Percentiles rank a stretch among this genome's conserved stretches.
Evolutionary conservation across 2,329 filamentous ascomycete genomes (phyloP).

Genomic region (Penicillium oxalicum): DNA sequence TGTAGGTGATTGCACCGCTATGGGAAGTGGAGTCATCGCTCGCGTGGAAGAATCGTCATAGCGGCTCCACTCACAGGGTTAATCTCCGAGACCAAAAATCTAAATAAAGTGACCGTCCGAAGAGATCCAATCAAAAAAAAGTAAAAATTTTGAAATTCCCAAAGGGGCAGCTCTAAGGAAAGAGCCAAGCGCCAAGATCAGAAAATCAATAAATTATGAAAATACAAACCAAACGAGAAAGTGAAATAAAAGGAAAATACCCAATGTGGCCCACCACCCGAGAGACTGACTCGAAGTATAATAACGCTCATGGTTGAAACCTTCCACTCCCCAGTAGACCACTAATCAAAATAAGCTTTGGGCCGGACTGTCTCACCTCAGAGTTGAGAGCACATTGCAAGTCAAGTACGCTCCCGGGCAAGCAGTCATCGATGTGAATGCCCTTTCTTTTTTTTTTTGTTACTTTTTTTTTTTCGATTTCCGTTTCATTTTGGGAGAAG

Average conservation of each 20-base stretch:
- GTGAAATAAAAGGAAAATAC: background rate
- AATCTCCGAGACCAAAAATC: conserved; percentile 13
- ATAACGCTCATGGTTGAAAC: background rate
- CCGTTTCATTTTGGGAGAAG: too few species aligned
- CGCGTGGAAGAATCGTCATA: conserved; percentile 17
- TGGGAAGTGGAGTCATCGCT: conserved; percentile 1
- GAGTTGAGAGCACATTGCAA: background rate
- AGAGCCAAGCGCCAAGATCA: too few species aligned
- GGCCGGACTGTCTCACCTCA: conserved; percentile 20
- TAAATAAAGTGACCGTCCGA: background rate
- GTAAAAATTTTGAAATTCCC: background rate
- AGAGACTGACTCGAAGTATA: background rate
- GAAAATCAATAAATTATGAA: background rate
- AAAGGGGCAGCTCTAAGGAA: too few species aligned
- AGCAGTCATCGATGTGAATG: too few species aligned
- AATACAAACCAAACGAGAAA: background rate
- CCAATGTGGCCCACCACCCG: too few species aligned
- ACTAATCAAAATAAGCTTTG: conserved; percentile 24
- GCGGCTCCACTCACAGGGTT: conserved; percentile 9
- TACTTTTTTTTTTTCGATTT: too few species aligned
- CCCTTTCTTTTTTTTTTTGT: too few species aligned
- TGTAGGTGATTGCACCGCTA: background rate
- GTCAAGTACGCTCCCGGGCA: background rate
- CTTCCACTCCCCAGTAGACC: background rate
- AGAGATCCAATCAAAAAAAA: background rate